Evolutionary conservation across 768 basidiomycete species (phyloP).

Genomic region (Daedalea quercina): DNA sequence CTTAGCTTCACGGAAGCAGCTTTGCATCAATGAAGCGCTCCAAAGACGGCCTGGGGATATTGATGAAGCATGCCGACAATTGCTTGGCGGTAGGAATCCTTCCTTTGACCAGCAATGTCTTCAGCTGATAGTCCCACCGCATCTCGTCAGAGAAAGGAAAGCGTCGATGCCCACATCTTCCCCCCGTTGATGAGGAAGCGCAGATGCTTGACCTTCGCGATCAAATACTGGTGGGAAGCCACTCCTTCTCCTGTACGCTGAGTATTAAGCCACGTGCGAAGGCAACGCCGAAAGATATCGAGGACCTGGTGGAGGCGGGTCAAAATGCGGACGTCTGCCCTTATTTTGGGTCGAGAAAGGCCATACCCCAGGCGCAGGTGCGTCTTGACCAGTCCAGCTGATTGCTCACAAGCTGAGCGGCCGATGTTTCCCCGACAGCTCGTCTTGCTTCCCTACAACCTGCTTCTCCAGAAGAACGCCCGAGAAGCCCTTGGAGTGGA

Average conservation of each 20-base stretch:
- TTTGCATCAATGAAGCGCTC: slow-evolving; percentile 87
- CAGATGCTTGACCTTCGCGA: slow-evolving; percentile 80
- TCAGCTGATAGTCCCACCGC: slow-evolving; percentile 14
- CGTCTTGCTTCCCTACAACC: slow-evolving; percentile 90
- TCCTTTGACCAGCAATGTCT: neutral
- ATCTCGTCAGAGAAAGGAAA: slow-evolving; percentile 47
- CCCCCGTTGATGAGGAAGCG: slow-evolving; percentile 58
- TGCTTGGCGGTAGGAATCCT: slow-evolving; percentile 27
- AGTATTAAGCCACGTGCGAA: slow-evolving; percentile 22
- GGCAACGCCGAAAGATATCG: slow-evolving; percentile 91
- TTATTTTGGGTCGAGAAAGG: slow-evolving; percentile 86
- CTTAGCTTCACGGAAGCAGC: slow-evolving; percentile 82
- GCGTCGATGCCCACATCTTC: slow-evolving; percentile 72
- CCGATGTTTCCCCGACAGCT: slow-evolving; percentile 40
- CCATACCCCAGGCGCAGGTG: slow-evolving; percentile 89
- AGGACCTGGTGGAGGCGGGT: slow-evolving; percentile 79
- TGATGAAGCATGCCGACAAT: slow-evolving; percentile 83
- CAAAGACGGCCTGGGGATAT: slow-evolving; percentile 57
- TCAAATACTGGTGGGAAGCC: slow-evolving; percentile 63
- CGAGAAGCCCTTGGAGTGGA: slow-evolving; percentile 86
- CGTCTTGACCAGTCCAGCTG: slow-evolving; percentile 6
- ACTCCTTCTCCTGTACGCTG: neutral
- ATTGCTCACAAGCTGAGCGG: neutral
- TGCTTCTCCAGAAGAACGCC: slow-evolving; percentile 75
- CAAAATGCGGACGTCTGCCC: slow-evolving; percentile 70